These are phyloP conservation scores for Hortaea werneckii DNA, from an alignment of 2,329 filamentous ascomycete genomes.

Conservation along the genomic window DNA sequence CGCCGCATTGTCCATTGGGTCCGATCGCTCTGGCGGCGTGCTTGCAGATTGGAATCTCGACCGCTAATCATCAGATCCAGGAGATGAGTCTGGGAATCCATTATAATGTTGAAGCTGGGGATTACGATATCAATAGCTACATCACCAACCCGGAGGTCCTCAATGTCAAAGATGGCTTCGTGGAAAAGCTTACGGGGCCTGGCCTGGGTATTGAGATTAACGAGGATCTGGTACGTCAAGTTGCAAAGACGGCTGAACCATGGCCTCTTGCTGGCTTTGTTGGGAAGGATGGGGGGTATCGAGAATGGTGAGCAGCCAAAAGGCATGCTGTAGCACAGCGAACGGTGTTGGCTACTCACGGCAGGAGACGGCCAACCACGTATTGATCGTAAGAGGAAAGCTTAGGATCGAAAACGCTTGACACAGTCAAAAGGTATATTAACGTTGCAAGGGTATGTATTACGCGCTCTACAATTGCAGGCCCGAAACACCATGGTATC, in stretches of 20 bases:
- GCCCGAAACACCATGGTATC: too few relatives aligned
- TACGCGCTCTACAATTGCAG: too few relatives aligned
- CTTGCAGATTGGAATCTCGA: conserved; percentile 54
- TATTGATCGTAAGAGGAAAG: too few relatives aligned
- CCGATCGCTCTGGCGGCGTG: conserved; percentile 63
- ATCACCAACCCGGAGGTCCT: conserved; percentile 20
- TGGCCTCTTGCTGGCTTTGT: conserved; percentile 60
- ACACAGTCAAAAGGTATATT: too few relatives aligned
- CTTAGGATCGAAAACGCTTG: too few relatives aligned
- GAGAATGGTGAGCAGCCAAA: conserved; percentile 53
- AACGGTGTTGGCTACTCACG: too few relatives aligned
- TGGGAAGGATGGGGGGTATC: conserved; percentile 54
- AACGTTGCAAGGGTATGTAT: too few relatives aligned
- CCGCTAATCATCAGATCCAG: conserved; percentile 60
- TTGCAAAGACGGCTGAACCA: conserved; percentile 48
- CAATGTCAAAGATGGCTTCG: conserved; percentile 19
- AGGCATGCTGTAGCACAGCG: too few relatives aligned
- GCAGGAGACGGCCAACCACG: too few relatives aligned
- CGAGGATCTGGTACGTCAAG: conserved; percentile 54
- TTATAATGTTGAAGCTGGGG: conserved; percentile 56
- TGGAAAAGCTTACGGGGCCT: conserved; percentile 17
- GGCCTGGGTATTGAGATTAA: conserved; percentile 36
- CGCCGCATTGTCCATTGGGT: conserved; percentile 63
- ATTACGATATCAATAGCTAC: conserved; percentile 45
- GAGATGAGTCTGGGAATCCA: conserved; percentile 75